Evolutionary conservation across 805 yeast genomes (phyloP).

Genomic region (Starmerella stigmatis): DNA sequence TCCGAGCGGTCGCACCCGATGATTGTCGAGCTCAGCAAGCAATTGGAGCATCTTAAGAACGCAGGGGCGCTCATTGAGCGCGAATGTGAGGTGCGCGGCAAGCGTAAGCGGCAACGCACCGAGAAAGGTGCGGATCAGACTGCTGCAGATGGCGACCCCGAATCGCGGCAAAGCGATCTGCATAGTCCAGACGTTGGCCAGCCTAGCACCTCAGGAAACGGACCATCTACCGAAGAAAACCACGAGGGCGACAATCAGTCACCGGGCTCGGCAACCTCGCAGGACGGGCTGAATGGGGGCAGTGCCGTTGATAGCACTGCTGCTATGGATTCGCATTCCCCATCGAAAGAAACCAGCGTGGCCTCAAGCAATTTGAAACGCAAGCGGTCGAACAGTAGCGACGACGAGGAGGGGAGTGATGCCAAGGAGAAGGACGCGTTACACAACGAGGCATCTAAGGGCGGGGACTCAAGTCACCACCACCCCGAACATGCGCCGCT

Average conservation of each 20-base stretch:
- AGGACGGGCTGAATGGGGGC: too few species aligned
- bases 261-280: too few species aligned
- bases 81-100: conserved; percentile 15
- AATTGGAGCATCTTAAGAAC: conserved; percentile 20
- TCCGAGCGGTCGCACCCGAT: conserved; percentile 22
- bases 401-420: neutral
- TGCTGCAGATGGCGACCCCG: neutral
- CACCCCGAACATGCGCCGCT: too few species aligned
- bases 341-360: neutral
- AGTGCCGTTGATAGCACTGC: neutral
- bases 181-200: too few species aligned
- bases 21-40: conserved; percentile 20
- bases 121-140: neutral
- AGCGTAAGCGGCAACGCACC: neutral
- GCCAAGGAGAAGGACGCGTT: neutral
- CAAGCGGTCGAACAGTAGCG: neutral
- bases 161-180: too few species aligned
- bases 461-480: too few species aligned
- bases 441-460: neutral
- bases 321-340: neutral
- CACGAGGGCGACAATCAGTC: too few species aligned
- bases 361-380: neutral
- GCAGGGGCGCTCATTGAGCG: conserved; percentile 22
- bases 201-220: too few species aligned
- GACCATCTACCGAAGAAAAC: too few species aligned